These are phyloP conservation scores for Oldenlandia corymbosa DNA, from an alignment of 257 asterid genomes.

Conservation along the genomic window DNA sequence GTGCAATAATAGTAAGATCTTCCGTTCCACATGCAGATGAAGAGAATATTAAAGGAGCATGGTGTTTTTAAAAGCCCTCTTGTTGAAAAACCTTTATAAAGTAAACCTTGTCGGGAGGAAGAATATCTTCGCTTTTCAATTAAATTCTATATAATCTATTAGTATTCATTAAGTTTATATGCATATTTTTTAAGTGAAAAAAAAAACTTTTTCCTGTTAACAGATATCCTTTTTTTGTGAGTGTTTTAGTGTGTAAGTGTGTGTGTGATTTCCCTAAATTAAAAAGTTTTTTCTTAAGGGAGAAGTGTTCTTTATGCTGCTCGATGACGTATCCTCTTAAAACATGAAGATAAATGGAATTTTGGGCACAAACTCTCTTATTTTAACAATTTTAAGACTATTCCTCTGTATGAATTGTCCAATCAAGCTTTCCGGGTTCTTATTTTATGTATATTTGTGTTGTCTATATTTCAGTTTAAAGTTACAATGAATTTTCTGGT, in stretches of 20 bases:
- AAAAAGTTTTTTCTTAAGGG: conserved; percentile 5
- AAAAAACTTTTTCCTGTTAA: no score
- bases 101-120: conserved; percentile 18
- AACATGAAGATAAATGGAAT: neutral
- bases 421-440: no score
- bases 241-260: neutral
- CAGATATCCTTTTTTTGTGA: neutral
- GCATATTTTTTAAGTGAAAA: no score
- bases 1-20: conserved; percentile 19
- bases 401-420: neutral
- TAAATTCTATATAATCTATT: neutral
- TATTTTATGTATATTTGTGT: no score
- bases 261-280: neutral
- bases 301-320: conserved; percentile 11
- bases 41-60: conserved; percentile 13
- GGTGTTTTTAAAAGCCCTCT: conserved; percentile 13
- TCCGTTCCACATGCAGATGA: conserved; percentile 4
- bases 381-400: neutral
- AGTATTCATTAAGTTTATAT: no score
- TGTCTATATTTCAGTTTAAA: no score
- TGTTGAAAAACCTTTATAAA: conserved; percentile 15
- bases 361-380: neutral
- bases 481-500: no score
- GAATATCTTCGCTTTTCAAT: conserved; percentile 11
- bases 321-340: conserved; percentile 9